Conservation (phyloP, 2,329 filamentous ascomycete species). For the Metarhizium rileyi region DNA sequence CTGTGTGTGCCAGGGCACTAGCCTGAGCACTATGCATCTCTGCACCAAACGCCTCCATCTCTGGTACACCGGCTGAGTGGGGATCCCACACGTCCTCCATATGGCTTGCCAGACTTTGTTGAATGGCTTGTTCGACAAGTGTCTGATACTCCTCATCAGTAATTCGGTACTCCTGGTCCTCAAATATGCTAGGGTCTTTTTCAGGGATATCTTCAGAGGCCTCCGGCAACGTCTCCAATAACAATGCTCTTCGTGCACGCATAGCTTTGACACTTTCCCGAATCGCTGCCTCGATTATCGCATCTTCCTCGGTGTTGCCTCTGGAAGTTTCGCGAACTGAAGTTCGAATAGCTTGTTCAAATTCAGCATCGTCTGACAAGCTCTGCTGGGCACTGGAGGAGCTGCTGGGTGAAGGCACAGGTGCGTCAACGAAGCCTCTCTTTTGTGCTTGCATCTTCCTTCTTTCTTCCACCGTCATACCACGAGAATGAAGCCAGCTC, state of each 20-base stretch:
- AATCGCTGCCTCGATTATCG: conserved; percentile 62
- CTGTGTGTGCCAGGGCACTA: background rate
- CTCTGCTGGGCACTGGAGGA: conserved; percentile 7
- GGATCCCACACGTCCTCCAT: conserved; percentile 5
- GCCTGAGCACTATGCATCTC: background rate
- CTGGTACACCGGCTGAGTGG: conserved; percentile 12
- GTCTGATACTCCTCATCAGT: conserved; percentile 49
- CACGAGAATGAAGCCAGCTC: conserved; percentile 40
- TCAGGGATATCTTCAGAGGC: conserved; percentile 12
- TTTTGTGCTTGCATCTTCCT: conserved; percentile 39
- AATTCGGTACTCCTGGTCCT: conserved; percentile 34
- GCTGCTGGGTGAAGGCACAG: conserved; percentile 6
- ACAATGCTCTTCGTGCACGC: conserved; percentile 19
- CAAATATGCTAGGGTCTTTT: conserved; percentile 23
- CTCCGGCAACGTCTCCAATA: conserved; percentile 16
- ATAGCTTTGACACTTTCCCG: conserved; percentile 58
- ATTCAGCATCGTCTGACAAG: conserved; percentile 42
- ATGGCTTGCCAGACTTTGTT: conserved; percentile 33
- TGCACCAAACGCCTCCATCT: conserved; percentile 8
- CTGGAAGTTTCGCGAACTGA: conserved; percentile 62
- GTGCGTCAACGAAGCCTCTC: conserved; percentile 13
- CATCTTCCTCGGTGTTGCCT: conserved; percentile 61
- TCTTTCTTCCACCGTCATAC: conserved; percentile 39
- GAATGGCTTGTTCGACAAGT: conserved; percentile 45
- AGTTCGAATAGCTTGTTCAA: conserved; percentile 61